Evolutionary conservation across 169 alveolate genomes (phyloP).

Genomic region (Cryptosporidium viatorum): DNA sequence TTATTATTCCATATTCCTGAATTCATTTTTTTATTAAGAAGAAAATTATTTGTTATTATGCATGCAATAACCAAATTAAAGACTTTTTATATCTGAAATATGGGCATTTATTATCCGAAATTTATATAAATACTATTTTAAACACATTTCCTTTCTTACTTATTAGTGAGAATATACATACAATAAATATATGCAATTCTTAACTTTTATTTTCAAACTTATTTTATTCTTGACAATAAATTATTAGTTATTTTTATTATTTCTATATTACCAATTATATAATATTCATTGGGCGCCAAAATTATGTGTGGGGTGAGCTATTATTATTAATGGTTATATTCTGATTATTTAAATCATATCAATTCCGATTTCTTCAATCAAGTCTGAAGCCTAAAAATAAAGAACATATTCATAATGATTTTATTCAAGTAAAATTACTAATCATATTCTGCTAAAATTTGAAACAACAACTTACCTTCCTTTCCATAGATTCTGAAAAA

Average conservation of each 20-base stretch:
- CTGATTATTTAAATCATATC: conserved; percentile 16
- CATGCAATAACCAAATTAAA: not conserved
- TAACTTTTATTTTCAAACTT: too few relatives aligned
- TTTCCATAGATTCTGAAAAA: conserved; percentile 69
- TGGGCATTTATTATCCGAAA: not conserved
- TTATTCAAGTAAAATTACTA: not conserved
- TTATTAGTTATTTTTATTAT: too few relatives aligned
- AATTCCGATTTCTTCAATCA: conserved; percentile 66
- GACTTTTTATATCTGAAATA: too few relatives aligned
- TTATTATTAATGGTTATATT: not conserved
- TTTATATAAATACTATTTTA: too few relatives aligned
- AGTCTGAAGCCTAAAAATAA: conserved; percentile 13
- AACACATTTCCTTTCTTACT: not conserved
- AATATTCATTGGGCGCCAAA: not conserved
- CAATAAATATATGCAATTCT: too few relatives aligned
- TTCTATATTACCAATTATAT: not conserved
- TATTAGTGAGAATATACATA: too few relatives aligned
- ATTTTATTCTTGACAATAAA: not conserved
- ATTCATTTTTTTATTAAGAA: not conserved
- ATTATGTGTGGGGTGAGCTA: not conserved
- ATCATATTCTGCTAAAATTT: not conserved
- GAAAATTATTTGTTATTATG: not conserved
- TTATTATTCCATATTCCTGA: conserved; percentile 27
- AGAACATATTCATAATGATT: not conserved
- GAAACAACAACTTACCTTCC: conserved; percentile 31